These are phyloP conservation scores for Calonectria leucothoes DNA, from an alignment of 2,329 filamentous ascomycete species.

Conservation along the genomic window DNA sequence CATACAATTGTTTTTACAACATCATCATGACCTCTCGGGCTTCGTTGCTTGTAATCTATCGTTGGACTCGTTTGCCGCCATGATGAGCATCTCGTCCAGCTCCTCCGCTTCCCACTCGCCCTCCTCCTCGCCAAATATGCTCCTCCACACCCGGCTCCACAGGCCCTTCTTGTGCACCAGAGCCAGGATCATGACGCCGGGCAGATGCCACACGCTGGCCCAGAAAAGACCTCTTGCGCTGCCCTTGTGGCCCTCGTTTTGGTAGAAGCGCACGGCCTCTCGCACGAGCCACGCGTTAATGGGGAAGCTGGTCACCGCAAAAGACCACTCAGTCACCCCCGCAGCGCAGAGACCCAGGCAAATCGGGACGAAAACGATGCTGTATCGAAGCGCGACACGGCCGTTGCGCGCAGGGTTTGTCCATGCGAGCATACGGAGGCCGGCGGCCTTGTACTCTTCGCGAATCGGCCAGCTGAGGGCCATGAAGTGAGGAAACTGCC, in stretches of 20 bases:
- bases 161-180: constrained; percentile 94
- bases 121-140: constrained; percentile 71
- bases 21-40: constrained; percentile 29
- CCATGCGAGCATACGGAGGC: constrained; percentile 83
- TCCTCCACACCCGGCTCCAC: constrained; percentile 84
- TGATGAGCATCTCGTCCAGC: constrained; percentile 53
- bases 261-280: constrained; percentile 86
- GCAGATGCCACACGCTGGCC: constrained; percentile 97
- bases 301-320: constrained; percentile 81
- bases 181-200: constrained; percentile 87
- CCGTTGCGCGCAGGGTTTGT: constrained; percentile 87
- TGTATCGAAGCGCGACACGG: constrained; percentile 89
- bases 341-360: constrained; percentile 83
- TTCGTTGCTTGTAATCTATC: constrained; percentile 26
- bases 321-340: constrained; percentile 87
- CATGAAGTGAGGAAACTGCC: constrained; percentile 99
- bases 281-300: constrained; percentile 88
- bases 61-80: constrained; percentile 45
- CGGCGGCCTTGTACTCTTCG: constrained; percentile 84
- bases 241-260: constrained; percentile 79
- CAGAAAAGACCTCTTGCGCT: constrained; percentile 90
- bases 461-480: constrained; percentile 89
- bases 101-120: constrained; percentile 70
- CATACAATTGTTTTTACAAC: constrained; percentile 43
- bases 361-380: constrained; percentile 85